Conservation (phyloP, 192 early-diverging fungal species). For the Pilobolus umbonatus region DNA sequence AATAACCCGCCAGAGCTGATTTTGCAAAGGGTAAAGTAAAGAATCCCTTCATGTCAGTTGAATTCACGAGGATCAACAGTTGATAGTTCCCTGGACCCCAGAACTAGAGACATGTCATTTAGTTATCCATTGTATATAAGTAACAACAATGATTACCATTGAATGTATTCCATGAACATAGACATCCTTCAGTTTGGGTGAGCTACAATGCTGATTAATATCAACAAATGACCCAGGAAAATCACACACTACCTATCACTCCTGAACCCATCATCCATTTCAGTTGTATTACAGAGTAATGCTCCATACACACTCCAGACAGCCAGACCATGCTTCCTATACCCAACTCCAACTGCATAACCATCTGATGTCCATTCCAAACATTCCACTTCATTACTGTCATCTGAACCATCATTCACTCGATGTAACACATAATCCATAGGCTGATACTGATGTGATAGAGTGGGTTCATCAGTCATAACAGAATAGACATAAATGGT, state of each 20-base stretch:
- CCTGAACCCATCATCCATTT: slow-evolving; percentile 20
- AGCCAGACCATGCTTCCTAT: slow-evolving; percentile 56
- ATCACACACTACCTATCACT: neutral
- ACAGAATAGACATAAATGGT: slow-evolving; percentile 47
- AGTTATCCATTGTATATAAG: neutral
- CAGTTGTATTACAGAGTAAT: slow-evolving; percentile 25
- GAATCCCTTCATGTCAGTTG: slow-evolving; percentile 20
- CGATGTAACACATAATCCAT: neutral
- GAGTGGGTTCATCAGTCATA: slow-evolving; percentile 40
- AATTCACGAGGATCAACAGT: slow-evolving; percentile 52
- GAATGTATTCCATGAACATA: slow-evolving; percentile 54
- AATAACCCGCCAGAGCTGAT: slow-evolving; percentile 41
- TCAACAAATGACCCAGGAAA: neutral
- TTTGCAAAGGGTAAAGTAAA: slow-evolving; percentile 54
- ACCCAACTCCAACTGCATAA: slow-evolving; percentile 67
- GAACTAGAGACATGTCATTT: slow-evolving; percentile 40
- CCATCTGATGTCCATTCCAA: slow-evolving; percentile 74
- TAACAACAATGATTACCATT: slow-evolving; percentile 41
- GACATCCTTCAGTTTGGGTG: slow-evolving; percentile 39
- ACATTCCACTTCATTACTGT: slow-evolving; percentile 35
- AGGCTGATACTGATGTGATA: slow-evolving; percentile 53
- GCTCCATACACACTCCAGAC: slow-evolving; percentile 80
- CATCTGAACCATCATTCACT: neutral
- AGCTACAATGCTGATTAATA: neutral
- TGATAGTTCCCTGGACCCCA: slow-evolving; percentile 68